Conservation (phyloP, 2,329 filamentous ascomycete genomes). For the Elsinoe fawcettii region DNA sequence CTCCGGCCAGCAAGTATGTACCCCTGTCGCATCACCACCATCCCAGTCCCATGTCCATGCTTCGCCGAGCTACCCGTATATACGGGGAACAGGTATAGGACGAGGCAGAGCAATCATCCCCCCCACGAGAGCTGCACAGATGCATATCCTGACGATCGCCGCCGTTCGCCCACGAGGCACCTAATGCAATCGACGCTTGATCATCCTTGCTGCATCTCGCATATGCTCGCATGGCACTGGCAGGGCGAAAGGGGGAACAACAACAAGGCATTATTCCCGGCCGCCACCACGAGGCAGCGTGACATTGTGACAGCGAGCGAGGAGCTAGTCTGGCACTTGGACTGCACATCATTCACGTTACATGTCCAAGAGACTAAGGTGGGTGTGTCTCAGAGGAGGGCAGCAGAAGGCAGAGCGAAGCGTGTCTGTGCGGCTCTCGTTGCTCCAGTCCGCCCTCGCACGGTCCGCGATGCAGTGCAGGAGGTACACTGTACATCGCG, state of each 20-base stretch:
- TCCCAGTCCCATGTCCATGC: neutral
- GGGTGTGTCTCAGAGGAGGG: too few species aligned
- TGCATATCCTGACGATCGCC: neutral
- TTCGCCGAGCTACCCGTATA: neutral
- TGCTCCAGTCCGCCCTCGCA: too few species aligned
- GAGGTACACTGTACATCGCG: too few species aligned
- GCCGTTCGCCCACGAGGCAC: too few species aligned
- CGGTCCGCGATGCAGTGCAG: too few species aligned
- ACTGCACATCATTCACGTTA: neutral
- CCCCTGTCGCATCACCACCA: neutral
- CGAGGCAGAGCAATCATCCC: neutral
- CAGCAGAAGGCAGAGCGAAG: too few species aligned
- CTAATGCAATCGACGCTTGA: too few species aligned
- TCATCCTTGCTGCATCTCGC: neutral
- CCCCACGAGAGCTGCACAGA: neutral
- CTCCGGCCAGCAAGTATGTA: neutral
- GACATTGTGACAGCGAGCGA: neutral
- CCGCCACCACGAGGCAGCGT: neutral
- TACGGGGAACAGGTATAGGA: too few species aligned
- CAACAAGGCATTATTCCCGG: neutral
- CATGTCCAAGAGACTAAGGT: too few species aligned
- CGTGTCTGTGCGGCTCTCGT: too few species aligned
- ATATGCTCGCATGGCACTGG: neutral
- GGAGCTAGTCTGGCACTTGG: too few species aligned
- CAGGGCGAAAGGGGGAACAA: neutral